Evolutionary conservation across 352 stramenopile genomes (phyloP).

Genomic region (Phytophthora multivora): DNA sequence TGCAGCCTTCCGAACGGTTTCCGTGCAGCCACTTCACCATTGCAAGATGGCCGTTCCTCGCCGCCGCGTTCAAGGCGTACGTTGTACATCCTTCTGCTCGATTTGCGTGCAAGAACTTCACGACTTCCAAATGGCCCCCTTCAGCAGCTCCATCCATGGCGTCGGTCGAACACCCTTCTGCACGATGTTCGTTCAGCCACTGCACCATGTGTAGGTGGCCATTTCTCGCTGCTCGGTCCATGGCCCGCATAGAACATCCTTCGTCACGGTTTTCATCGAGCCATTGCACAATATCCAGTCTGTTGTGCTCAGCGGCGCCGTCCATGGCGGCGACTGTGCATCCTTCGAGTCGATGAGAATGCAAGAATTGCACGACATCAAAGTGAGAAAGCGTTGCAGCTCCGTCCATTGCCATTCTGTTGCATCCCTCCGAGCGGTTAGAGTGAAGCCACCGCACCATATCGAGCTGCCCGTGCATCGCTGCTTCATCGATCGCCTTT

Average conservation of each 20-base stretch:
- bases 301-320: slow-evolving; percentile 20
- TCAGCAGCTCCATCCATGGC: slow-evolving; percentile 32
- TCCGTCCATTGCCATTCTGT: slow-evolving; percentile 36
- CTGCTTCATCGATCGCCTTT: slow-evolving; percentile 31
- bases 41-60: slow-evolving; percentile 54
- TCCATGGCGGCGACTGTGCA: slow-evolving; percentile 34
- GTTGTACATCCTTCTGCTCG: slow-evolving; percentile 27
- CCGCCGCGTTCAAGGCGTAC: slow-evolving; percentile 52
- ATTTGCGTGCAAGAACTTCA: slow-evolving; percentile 31
- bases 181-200: slow-evolving; percentile 30
- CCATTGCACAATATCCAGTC: slow-evolving; percentile 28
- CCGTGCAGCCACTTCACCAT: slow-evolving; percentile 57
- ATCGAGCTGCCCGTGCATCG: slow-evolving; percentile 23
- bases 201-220: slow-evolving; percentile 28
- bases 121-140: slow-evolving; percentile 23
- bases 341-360: slow-evolving; percentile 31
- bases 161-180: slow-evolving; percentile 24
- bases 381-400: slow-evolving; percentile 31
- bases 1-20: slow-evolving; percentile 31
- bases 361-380: slow-evolving; percentile 37
- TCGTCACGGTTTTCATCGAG: slow-evolving; percentile 31
- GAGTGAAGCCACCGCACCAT: slow-evolving; percentile 34
- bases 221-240: slow-evolving; percentile 32
- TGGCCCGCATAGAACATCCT: slow-evolving; percentile 36
- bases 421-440: slow-evolving; percentile 29